phyloP scores from a whole-genome alignment of 192 early-diverging fungal genomes.

The Coemansia sp. region DNA sequence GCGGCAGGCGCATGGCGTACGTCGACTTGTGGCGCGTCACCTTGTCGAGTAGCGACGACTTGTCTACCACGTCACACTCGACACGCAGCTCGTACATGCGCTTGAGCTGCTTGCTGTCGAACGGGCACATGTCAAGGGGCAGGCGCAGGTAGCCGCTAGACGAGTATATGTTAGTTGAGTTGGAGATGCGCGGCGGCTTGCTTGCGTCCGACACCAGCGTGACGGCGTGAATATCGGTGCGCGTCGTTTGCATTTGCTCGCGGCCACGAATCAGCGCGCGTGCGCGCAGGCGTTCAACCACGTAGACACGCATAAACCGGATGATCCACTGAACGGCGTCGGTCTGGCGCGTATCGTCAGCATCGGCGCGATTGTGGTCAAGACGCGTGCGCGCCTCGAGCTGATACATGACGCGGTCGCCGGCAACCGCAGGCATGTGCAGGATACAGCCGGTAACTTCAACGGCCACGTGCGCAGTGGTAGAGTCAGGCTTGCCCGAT shows the following conservation, averaged over 20 bases:
- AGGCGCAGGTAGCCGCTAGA: constrained; percentile 18
- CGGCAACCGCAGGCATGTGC: constrained; percentile 25
- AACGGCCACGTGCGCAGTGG: constrained; percentile 12
- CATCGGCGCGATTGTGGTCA: background rate
- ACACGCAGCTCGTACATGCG: constrained; percentile 29
- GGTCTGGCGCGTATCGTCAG: background rate
- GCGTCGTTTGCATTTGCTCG: constrained; percentile 15
- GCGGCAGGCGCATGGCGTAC: constrained; percentile 8
- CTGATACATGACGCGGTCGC: constrained; percentile 26
- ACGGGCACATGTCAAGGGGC: constrained; percentile 36
- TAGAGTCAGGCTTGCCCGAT: background rate
- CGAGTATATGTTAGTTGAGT: constrained; percentile 3
- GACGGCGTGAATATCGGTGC: constrained; percentile 10
- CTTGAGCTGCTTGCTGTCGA: constrained; percentile 37
- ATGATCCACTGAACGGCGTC: constrained; percentile 2
- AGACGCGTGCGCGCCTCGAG: constrained; percentile 11
- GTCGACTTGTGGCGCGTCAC: constrained; percentile 18
- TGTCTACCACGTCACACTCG: constrained; percentile 36
- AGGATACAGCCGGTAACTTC: constrained; percentile 10
- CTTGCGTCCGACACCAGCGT: constrained; percentile 4
- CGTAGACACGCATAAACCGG: constrained; percentile 8
- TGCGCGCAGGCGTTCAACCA: constrained; percentile 30
- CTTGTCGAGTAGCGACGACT: constrained; percentile 4
- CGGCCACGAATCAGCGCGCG: constrained; percentile 29
- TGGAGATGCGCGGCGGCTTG: constrained; percentile 2